Conservation (phyloP, 2,329 filamentous ascomycete genomes). For the Penicillium sp. region DNA sequence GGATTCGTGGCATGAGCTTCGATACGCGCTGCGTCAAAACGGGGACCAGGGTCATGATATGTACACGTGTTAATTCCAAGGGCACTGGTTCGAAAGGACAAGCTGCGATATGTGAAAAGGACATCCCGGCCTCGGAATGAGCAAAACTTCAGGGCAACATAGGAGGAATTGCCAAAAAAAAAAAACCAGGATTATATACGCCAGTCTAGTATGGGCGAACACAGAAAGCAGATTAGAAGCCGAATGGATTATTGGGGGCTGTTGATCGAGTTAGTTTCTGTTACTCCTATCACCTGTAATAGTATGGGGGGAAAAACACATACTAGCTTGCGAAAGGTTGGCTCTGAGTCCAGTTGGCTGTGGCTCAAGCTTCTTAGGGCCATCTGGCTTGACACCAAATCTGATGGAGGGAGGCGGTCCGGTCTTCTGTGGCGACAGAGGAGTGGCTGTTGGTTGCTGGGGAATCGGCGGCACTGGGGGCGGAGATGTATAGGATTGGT, state of each 20-base stretch:
- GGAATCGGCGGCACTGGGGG: constrained; percentile 58
- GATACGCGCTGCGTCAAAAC: constrained; percentile 17
- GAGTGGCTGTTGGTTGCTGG: constrained; percentile 58
- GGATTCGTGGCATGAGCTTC: constrained; percentile 15
- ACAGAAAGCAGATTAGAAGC: constrained; percentile 53
- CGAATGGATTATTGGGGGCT: constrained; percentile 71
- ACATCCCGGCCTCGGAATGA: not conserved
- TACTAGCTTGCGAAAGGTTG: constrained; percentile 93
- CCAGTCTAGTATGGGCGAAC: constrained; percentile 7
- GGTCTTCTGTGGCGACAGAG: constrained; percentile 74
- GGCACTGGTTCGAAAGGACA: constrained; percentile 16
- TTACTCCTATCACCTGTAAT: not conserved
- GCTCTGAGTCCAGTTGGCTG: constrained; percentile 88
- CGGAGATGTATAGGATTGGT: constrained; percentile 49
- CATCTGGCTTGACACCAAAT: constrained; percentile 73
- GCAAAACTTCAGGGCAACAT: constrained; percentile 4
- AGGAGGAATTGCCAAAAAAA: constrained; percentile 15
- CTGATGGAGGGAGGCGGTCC: constrained; percentile 83
- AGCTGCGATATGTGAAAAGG: constrained; percentile 17
- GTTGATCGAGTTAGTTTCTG: constrained; percentile 15
- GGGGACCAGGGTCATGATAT: constrained; percentile 20
- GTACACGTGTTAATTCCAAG: constrained; percentile 24
- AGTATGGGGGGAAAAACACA: constrained; percentile 50
- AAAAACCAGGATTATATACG: constrained; percentile 32
- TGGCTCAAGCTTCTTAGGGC: constrained; percentile 73